Percentiles rank a stretch among this genome's conserved stretches.
These are phyloP conservation scores for Hypoxylon sp. DNA, from an alignment of 2,329 filamentous ascomycete genomes.

Conservation along the genomic window DNA sequence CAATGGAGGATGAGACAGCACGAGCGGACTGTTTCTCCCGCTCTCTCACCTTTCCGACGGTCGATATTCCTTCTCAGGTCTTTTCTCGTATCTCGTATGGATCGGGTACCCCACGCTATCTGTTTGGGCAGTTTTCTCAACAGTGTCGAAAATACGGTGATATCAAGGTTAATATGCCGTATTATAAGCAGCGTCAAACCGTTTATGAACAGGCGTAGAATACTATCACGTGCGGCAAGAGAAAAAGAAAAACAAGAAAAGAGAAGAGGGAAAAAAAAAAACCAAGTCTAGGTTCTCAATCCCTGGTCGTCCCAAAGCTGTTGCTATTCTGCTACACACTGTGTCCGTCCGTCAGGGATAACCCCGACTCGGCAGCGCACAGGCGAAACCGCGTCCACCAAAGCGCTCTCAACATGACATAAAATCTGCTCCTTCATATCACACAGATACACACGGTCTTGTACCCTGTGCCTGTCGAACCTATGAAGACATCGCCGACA, in stretches of 20 bases:
- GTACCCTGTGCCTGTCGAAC: too few relatives aligned
- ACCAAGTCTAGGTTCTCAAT: conserved; percentile 8
- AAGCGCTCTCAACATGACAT: conserved; percentile 31
- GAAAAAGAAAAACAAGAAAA: not conserved
- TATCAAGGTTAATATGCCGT: not conserved
- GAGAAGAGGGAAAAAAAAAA: not conserved
- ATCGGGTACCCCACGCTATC: not conserved
- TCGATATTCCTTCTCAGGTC: conserved; percentile 1
- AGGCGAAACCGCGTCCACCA: conserved; percentile 24
- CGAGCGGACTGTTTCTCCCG: conserved; percentile 23
- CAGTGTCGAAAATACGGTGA: too few relatives aligned
- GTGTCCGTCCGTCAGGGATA: conserved; percentile 34
- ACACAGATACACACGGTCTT: too few relatives aligned
- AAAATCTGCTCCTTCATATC: conserved; percentile 33
- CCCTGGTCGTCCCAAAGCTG: not conserved
- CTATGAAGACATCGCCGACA: conserved; percentile 29
- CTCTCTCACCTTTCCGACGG: not conserved
- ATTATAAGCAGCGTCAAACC: not conserved
- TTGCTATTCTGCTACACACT: conserved; percentile 15
- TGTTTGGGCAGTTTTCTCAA: too few relatives aligned
- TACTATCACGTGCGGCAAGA: not conserved
- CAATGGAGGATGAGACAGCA: conserved; percentile 15
- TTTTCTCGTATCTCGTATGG: not conserved
- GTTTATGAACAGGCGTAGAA: not conserved
- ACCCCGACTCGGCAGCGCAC: conserved; percentile 4